Conservation (phyloP, 345 rosid species). For the Populus simonii region DNA sequence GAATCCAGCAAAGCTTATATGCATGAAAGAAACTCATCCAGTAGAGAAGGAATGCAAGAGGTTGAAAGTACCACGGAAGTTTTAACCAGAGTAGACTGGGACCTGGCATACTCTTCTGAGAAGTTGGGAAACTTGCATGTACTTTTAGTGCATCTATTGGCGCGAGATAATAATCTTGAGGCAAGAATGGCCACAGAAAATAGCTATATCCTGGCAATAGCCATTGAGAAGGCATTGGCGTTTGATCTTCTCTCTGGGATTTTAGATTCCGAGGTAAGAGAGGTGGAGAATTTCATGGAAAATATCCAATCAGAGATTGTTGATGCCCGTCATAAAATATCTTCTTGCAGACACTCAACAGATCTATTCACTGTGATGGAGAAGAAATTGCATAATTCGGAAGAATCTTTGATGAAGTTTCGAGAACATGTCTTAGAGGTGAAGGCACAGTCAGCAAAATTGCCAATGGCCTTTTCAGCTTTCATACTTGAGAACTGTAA, state of each 20-base stretch:
- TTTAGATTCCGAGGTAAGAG: conserved; percentile 76
- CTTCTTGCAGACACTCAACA: conserved; percentile 50
- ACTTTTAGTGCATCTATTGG: conserved; percentile 73
- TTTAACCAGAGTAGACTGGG: conserved; percentile 48
- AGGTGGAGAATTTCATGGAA: conserved; percentile 65
- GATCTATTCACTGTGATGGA: conserved; percentile 35
- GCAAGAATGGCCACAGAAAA: conserved; percentile 38
- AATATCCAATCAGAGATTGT: conserved; percentile 55
- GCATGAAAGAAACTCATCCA: conserved; percentile 22
- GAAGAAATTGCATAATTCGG: conserved; percentile 55
- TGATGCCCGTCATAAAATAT: conserved; percentile 59
- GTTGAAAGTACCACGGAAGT: conserved; percentile 37
- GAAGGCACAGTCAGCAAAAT: conserved; percentile 63
- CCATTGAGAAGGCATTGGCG: conserved; percentile 63
- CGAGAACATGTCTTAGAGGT: conserved; percentile 58
- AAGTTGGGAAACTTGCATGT: conserved; percentile 65
- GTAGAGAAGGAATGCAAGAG: conserved; percentile 36
- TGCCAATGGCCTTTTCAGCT: conserved; percentile 52
- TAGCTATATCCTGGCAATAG: conserved; percentile 35
- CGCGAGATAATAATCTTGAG: conserved; percentile 57
- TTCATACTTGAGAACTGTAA: conserved; percentile 58
- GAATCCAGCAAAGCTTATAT: conserved; percentile 12
- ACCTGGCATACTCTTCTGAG: conserved; percentile 52
- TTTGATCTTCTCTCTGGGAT: conserved; percentile 68
- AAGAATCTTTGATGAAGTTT: conserved; percentile 59